Evolutionary conservation across 768 basidiomycete species (phyloP).

Genomic region (Crepidotus variabilis): DNA sequence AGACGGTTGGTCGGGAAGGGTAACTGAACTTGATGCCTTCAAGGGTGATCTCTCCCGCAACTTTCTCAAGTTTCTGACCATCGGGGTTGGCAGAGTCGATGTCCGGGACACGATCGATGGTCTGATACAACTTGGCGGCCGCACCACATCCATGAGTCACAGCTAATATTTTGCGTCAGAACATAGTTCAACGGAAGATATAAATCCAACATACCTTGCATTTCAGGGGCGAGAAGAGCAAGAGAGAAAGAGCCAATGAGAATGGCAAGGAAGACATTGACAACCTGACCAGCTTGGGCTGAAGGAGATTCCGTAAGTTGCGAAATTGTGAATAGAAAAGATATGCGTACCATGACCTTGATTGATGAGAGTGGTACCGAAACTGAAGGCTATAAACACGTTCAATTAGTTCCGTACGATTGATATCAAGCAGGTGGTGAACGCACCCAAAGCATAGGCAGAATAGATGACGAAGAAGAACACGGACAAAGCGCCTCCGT

Average conservation of each 20-base stretch:
- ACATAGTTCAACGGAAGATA: background rate
- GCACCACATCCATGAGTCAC: slow-evolving; percentile 80
- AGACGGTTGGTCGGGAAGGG: slow-evolving; percentile 75
- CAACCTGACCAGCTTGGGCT: slow-evolving; percentile 68
- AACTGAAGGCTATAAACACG: slow-evolving; percentile 65
- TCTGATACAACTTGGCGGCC: slow-evolving; percentile 84
- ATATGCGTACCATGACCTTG: slow-evolving; percentile 41
- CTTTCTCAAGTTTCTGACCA: slow-evolving; percentile 65
- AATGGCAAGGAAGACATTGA: slow-evolving; percentile 83
- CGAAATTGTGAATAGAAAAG: background rate
- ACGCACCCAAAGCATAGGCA: slow-evolving; percentile 63
- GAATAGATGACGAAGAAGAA: slow-evolving; percentile 87
- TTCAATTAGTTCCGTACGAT: background rate
- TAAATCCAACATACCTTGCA: slow-evolving; percentile 53
- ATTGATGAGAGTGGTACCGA: slow-evolving; percentile 84
- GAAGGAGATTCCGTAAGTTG: background rate
- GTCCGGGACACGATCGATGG: slow-evolving; percentile 81
- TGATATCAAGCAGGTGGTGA: background rate
- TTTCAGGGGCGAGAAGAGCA: slow-evolving; percentile 80
- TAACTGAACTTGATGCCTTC: slow-evolving; percentile 80
- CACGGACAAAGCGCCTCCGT: slow-evolving; percentile 57
- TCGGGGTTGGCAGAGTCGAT: slow-evolving; percentile 76
- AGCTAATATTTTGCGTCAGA: slow-evolving; percentile 35
- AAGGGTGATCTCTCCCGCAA: slow-evolving; percentile 68
- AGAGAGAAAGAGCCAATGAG: slow-evolving; percentile 93